Evolutionary conservation across 805 yeast species (phyloP).

Genomic region (Yamadazyma akitaensis): DNA sequence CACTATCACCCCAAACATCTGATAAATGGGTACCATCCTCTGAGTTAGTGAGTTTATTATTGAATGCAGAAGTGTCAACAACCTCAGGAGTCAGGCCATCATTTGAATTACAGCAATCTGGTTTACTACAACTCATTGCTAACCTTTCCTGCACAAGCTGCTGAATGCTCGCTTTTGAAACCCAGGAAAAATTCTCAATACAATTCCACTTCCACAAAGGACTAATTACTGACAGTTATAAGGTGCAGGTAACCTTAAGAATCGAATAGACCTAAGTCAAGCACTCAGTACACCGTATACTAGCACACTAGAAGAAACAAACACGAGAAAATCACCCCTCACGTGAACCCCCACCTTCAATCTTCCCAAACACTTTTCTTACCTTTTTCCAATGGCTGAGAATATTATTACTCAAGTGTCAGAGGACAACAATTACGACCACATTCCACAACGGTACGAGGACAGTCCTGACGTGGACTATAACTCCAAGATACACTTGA

Average conservation of each 20-base stretch:
- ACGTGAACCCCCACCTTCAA: background rate
- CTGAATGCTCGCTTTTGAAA: constrained; percentile 4
- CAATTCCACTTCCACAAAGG: constrained; percentile 2
- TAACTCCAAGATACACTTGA: constrained; percentile 69
- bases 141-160: background rate
- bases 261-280: background rate
- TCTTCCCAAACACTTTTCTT: background rate
- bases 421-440: constrained; percentile 29
- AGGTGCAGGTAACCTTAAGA: constrained; percentile 19
- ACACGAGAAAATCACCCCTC: background rate
- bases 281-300: background rate
- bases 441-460: constrained; percentile 19
- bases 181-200: constrained; percentile 7
- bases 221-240: background rate
- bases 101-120: background rate
- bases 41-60: background rate
- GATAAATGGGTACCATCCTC: background rate
- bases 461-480: constrained; percentile 40
- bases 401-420: constrained; percentile 73
- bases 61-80: background rate
- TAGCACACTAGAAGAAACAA: background rate
- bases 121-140: background rate
- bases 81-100: background rate
- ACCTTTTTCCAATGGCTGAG: constrained; percentile 29
- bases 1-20: constrained; percentile 31